Conservation (phyloP, 768 basidiomycete species). For the Filobasidium floriforme region DNA sequence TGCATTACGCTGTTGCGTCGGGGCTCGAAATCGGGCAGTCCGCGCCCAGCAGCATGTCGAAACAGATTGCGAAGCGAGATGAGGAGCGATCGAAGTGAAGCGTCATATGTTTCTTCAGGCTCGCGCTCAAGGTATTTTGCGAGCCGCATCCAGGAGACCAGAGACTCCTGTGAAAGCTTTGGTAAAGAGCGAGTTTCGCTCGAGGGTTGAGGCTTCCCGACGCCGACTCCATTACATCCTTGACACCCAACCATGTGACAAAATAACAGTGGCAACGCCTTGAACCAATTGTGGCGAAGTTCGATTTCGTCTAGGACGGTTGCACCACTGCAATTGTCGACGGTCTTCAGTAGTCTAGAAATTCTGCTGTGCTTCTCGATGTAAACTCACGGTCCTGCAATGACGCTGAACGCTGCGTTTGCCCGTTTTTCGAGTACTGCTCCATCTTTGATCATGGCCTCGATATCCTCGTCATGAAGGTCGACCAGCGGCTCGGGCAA, state of each 20-base stretch:
- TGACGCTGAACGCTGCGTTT: background rate
- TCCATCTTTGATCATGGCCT: background rate
- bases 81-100: background rate
- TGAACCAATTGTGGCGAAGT: background rate
- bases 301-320: background rate
- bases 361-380: background rate
- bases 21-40: conserved; percentile 6
- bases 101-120: background rate
- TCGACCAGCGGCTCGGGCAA: background rate
- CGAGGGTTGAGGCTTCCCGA: background rate
- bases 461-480: background rate
- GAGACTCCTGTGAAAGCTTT: background rate
- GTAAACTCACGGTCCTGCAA: background rate
- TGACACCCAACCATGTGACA: background rate
- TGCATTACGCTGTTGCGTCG: conserved; percentile 1
- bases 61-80: background rate
- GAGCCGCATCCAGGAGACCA: conserved; percentile 8
- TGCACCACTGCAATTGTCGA: background rate
- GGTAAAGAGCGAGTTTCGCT: background rate
- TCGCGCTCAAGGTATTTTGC: background rate
- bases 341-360: background rate
- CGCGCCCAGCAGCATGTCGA: background rate
- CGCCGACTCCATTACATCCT: background rate
- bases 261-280: background rate
- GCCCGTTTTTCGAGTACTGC: background rate